Evolutionary conservation across 208 protist species (phyloP), one percentile per base, ranked within the genome.

Genomic region (Leishmania aethiopica): DNA sequence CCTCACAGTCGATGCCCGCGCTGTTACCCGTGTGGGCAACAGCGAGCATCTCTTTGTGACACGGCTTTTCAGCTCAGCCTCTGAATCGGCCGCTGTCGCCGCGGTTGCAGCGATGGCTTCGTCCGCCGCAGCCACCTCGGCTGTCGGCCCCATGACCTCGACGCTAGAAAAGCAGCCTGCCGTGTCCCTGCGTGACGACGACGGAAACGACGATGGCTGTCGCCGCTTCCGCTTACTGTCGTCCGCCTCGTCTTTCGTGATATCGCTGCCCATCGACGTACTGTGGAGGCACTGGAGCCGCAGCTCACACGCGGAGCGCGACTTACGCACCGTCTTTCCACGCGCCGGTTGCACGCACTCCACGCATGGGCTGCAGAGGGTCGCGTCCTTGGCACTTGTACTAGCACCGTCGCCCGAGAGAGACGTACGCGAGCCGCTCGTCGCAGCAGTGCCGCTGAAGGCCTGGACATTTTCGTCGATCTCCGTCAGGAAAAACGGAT

Each of bases 401-500:
- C 5, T 17, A 74, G 45, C 70, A 53, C 42, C 45, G 45, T 51
- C 40, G 2, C 70, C 70, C 51, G 70, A 47, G 70, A 74, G 47
- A 45, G 70, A 47, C 70, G 45, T 51, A 22, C n/a, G 70, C 25
- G 45, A n/a, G 40, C 6, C 67, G 40, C 35, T 47, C 67, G 45
- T 57, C 71, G 47, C 25, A 55, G 42, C 71, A 15, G 45, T 57
- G 47, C n/a, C 35, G 45, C 28, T 62, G 11, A 10, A n/a, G 19
- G n/a, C 4, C 53, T 40, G 75, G 1, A 79, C 45, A 25, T 79
- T 79, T 35, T 79, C 59, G 17, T 79, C 75, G 10, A 79, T 79
- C 75, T 57, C 75, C 75, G 59, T 25, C 42, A 79, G 45, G 75
- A 79, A 70, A 17, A 79, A 49, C 25, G 75, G 28, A 49, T 79